A percentile compares a stretch with the other conserved stretches of the same genome.
These are phyloP conservation scores for Colletotrichum graminicola DNA, from an alignment of 2,329 filamentous ascomycete genomes.

Conservation along the genomic window DNA sequence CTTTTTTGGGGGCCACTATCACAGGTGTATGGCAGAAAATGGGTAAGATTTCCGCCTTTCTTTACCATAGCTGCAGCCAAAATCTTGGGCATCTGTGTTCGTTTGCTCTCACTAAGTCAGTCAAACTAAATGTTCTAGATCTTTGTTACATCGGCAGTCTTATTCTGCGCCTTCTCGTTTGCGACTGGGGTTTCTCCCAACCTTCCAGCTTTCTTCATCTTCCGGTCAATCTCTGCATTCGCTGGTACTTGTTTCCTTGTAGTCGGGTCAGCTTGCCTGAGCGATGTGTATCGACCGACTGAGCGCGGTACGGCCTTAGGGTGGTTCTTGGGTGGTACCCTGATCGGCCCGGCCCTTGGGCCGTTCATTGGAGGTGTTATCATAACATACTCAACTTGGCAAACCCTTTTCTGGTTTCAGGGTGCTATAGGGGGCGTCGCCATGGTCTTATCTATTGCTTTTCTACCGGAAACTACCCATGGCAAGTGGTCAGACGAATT, in stretches of 20 bases:
- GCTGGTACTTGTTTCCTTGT: slow-evolving; percentile 78
- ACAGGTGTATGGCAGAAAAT: slow-evolving; percentile 66
- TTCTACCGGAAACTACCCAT: slow-evolving; percentile 78
- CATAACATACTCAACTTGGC: slow-evolving; percentile 75
- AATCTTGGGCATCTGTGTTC: neutral
- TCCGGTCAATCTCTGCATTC: slow-evolving; percentile 77
- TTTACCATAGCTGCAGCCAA: slow-evolving; percentile 21
- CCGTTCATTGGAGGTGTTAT: slow-evolving; percentile 77
- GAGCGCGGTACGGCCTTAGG: slow-evolving; percentile 75
- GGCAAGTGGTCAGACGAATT: slow-evolving; percentile 73
- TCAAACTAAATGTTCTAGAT: slow-evolving; percentile 37
- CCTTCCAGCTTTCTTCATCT: slow-evolving; percentile 74
- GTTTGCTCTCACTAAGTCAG: no score
- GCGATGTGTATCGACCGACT: slow-evolving; percentile 68
- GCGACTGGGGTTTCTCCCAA: slow-evolving; percentile 77
- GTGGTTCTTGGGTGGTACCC: slow-evolving; percentile 75
- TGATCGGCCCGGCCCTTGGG: slow-evolving; percentile 74
- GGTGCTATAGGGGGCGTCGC: slow-evolving; percentile 70
- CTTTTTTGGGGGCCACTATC: slow-evolving; percentile 76
- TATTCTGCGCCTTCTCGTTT: slow-evolving; percentile 74
- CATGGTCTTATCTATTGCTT: slow-evolving; percentile 66
- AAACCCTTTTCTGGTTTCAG: slow-evolving; percentile 79
- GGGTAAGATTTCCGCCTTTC: slow-evolving; percentile 50
- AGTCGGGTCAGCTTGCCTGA: slow-evolving; percentile 73
- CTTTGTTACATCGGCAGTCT: slow-evolving; percentile 45